A percentile compares a stretch with the other conserved stretches of the same genome.
These are phyloP conservation scores for Meira nashicola DNA, from an alignment of 1,284 basidiomycete species.

Conservation along the genomic window DNA sequence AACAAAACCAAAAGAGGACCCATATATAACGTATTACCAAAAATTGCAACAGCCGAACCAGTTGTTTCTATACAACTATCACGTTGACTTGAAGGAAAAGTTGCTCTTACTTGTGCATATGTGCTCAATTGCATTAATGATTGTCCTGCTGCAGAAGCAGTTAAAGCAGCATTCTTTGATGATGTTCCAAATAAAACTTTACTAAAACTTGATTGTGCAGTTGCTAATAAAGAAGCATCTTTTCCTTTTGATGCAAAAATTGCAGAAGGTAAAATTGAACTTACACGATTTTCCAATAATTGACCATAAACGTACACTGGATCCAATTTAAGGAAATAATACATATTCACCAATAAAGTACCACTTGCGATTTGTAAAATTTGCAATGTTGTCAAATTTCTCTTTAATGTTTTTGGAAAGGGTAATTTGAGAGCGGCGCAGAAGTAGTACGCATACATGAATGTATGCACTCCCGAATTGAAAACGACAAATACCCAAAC, in stretches of 20 bases:
- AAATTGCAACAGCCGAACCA: conserved; percentile 36
- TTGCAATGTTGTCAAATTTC: conserved; percentile 44
- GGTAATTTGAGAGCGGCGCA: conserved; percentile 38
- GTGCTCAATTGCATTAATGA: conserved; percentile 14
- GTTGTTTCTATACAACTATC: conserved; percentile 30
- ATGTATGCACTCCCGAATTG: conserved; percentile 46
- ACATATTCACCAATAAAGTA: conserved; percentile 41
- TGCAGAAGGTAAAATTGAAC: not conserved
- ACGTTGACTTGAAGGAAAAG: conserved; percentile 13
- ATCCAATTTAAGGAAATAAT: conserved; percentile 26
- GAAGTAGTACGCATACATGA: conserved; percentile 41
- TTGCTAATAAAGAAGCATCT: not conserved
- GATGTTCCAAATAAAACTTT: not conserved
- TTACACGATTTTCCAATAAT: conserved; percentile 16
- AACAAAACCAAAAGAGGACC: conserved; percentile 39
- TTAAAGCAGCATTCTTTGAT: not conserved
- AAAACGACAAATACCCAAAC: conserved; percentile 47
- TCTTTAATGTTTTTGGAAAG: conserved; percentile 39
- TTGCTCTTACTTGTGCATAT: conserved; percentile 21
- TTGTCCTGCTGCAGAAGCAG: not conserved
- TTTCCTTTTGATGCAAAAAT: conserved; percentile 4
- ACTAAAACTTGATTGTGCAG: not conserved
- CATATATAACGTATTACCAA: conserved; percentile 44
- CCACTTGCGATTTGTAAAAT: conserved; percentile 39
- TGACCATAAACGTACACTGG: conserved; percentile 19